These are phyloP conservation scores for Phaeoacremonium minimum DNA, from an alignment of 2,329 filamentous ascomycete species.

Conservation along the genomic window DNA sequence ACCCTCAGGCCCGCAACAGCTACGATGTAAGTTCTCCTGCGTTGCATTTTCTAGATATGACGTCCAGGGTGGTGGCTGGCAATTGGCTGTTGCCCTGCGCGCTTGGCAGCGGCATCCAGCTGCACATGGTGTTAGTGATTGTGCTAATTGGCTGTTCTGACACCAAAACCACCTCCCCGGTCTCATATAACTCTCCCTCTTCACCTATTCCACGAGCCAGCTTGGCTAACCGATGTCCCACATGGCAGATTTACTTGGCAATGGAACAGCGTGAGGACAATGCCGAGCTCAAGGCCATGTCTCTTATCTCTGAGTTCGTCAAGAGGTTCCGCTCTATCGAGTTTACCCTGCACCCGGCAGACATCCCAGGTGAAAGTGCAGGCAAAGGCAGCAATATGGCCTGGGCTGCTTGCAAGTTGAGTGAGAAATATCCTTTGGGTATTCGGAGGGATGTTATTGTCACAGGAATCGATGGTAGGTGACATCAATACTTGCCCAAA, in stretches of 20 bases:
- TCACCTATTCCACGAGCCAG: no score
- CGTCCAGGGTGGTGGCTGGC: no score
- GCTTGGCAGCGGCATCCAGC: no score
- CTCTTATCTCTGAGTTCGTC: conserved; percentile 57
- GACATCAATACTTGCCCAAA: no score
- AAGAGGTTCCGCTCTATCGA: conserved; percentile 64
- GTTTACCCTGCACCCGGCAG: conserved; percentile 62
- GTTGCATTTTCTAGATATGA: no score
- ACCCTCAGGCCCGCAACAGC: conserved; percentile 56
- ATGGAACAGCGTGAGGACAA: conserved; percentile 68
- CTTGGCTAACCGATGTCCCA: no score
- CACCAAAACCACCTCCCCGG: no score
- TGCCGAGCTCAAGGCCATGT: conserved; percentile 56
- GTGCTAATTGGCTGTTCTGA: no score
- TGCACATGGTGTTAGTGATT: no score
- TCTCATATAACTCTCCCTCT: no score
- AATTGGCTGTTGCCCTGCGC: no score
- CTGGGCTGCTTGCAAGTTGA: conserved; percentile 65
- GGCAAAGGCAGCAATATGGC: conserved; percentile 73
- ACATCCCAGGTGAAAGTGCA: conserved; percentile 63
- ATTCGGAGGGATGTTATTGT: conserved; percentile 59
- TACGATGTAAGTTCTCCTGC: conserved; percentile 67
- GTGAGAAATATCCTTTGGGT: conserved; percentile 51
- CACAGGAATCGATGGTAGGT: conserved; percentile 69
- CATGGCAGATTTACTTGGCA: conserved; percentile 63